Evolutionary conservation across 2,329 filamentous ascomycete genomes (phyloP), one percentile per base, ranked within the genome.

Genomic region (Talaromyces sp.): DNA sequence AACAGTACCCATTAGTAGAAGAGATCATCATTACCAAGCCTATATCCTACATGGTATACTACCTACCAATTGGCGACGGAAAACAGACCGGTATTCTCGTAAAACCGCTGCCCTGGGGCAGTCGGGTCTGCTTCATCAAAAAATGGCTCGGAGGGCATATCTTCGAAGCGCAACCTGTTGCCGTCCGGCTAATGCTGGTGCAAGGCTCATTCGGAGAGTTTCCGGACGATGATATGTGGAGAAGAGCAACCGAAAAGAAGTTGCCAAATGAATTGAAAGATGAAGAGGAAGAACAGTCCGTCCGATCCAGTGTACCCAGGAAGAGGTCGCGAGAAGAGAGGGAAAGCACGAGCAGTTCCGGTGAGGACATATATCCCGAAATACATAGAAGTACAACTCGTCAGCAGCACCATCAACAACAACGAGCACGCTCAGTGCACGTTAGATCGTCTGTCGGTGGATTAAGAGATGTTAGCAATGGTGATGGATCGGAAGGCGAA

Each of bases 21-120:
- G 48, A 58, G 31, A 53, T 58, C 17, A 28, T 1, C 19, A 33
- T 58, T 3, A 28, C 17, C 10, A 53, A 31, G 15, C 56, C 56
- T 1, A 2, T 48, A 2, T 13, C 11, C 13, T 58, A 58, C 28
- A 40, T 5, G 31, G 40, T 53, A 8, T 25, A 46, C 35, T 58
- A 53, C 31, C 40, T 58, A 4, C 22, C 56, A 6, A 35, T 58
- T n/a, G 7, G 11, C 1, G 50, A 58, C 22, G 56, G 56, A 7
- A 40, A 37, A 1, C 21, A 46, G n/a, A 48, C 19, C 1, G 56
- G 56, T 6, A 21, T 45, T 15, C 15, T 58, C 2, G 50, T 53
- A 1, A 58, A 31, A n/a, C 41, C 19, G 2, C 19, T 31, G n/a
- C 46, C 15, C 8, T 58, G 40, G 50, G 56, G 56, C 0, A 36